Evolutionary conservation across 2,329 filamentous ascomycete species (phyloP), one percentile per base, ranked within the genome.

Genomic region (Fusarium euwallaceae): DNA sequence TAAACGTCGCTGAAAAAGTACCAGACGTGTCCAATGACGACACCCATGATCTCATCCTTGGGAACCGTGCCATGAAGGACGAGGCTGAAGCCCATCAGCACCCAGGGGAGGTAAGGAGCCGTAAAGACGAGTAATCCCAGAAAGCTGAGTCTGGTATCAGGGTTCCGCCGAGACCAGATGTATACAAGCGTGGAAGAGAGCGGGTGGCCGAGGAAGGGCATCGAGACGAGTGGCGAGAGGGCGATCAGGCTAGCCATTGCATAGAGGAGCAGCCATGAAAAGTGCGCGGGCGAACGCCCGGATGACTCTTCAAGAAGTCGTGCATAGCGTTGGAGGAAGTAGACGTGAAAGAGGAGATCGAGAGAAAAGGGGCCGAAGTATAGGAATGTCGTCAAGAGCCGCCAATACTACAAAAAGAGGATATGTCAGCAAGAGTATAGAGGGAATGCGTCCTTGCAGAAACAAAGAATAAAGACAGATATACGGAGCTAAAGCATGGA

Each of bases 1-100:
- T 98, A 99, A 17, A 99, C 95, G 82, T 99, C 97, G 69, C 92
- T 94, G 83, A 98, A 98, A 86, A 98, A 99, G 83, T 98, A 99
- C 93, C 95, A 98, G 45, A 98, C 89, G 84, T 99, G 97, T 11
- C 97, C 97, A 43, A 98, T 95, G 11, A 97, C 91, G 17, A 98
- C 95, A 5, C 97, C 97, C 86, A 97, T 95, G 73, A 99, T 93
- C 86, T 99, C 97, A 82, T 98, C 97, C 84, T 97, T 97, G 5
- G 97, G 97, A 48, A 98, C 88, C 6, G 90, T 93, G 8, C 94
- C 94, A 81, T 98, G 95, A 81, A 98, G 89, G n/a, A 98, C 88
- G 55, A 98, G 87, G 80, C 94, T 97, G 84, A 99, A 97, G 0
- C 90, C 92, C 89, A 98, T 95, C 79, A 99, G 84, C 4, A 99